Conservation (phyloP, 2,329 filamentous ascomycete genomes). For the Diaporthe australafricana region DNA sequence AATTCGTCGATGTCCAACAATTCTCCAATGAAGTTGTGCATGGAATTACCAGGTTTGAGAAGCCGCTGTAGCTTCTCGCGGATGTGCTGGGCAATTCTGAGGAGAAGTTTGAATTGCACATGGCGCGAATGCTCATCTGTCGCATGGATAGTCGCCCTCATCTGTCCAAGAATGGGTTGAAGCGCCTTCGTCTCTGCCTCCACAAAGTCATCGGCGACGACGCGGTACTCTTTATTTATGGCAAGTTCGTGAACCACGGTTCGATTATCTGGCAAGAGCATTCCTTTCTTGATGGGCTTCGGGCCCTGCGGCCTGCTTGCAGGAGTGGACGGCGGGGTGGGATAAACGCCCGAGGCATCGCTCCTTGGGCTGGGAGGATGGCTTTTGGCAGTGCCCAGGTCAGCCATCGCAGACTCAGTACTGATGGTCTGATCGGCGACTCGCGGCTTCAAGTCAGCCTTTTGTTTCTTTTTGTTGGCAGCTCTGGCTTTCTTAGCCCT, state of each 20-base stretch:
- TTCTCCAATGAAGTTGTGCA: constrained; percentile 81
- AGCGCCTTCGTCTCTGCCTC: constrained; percentile 65
- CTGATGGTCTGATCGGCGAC: constrained; percentile 62
- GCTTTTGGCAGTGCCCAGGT: constrained; percentile 50
- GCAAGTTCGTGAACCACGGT: constrained; percentile 82
- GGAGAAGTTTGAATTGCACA: constrained; percentile 74
- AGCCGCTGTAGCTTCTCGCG: constrained; percentile 78
- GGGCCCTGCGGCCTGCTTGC: constrained; percentile 24
- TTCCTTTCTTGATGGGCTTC: constrained; percentile 30
- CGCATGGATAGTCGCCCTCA: constrained; percentile 70
- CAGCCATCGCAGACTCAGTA: constrained; percentile 51
- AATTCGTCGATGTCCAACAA: constrained; percentile 80
- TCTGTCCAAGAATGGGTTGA: constrained; percentile 65
- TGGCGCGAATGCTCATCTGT: constrained; percentile 68
- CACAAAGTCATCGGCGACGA: constrained; percentile 71
- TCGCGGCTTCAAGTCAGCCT: constrained; percentile 77
- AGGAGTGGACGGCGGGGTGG: constrained; percentile 64
- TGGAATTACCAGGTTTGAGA: constrained; percentile 76
- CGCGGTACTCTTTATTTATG: constrained; percentile 82
- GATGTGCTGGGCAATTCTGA: constrained; percentile 77
- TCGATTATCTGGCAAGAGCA: constrained; percentile 77
- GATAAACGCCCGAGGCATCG: constrained; percentile 58
- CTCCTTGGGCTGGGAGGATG: constrained; percentile 39
- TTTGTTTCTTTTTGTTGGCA: constrained; percentile 70
- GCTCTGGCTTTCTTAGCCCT: constrained; percentile 71